phyloP scores from a whole-genome alignment of 768 basidiomycete species.

The Suillus placidus region DNA sequence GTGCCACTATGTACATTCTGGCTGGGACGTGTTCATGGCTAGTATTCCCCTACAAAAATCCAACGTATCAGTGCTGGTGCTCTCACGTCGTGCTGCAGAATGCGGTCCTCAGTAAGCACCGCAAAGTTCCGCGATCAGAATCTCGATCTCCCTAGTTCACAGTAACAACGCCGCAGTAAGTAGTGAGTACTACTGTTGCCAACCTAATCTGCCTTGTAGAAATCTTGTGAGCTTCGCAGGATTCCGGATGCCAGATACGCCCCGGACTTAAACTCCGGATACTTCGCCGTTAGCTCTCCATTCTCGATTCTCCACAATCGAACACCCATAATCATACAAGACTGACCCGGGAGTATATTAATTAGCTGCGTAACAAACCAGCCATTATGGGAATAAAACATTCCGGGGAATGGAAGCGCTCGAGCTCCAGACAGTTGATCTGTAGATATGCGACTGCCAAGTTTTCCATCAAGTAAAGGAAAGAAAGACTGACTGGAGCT shows the following conservation, averaged over 20 bases:
- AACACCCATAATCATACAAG: slow-evolving; percentile 81
- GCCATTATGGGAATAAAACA: slow-evolving; percentile 26
- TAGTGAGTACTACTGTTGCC: slow-evolving; percentile 45
- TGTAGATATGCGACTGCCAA: slow-evolving; percentile 28
- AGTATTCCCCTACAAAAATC: no score
- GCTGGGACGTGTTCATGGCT: no score
- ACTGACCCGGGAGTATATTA: slow-evolving; percentile 20
- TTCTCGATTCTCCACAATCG: slow-evolving; percentile 57
- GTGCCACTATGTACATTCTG: no score
- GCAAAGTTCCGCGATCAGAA: background rate
- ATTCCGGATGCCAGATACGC: slow-evolving; percentile 46
- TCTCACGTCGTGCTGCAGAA: slow-evolving; percentile 69
- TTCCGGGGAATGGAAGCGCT: slow-evolving; percentile 74
- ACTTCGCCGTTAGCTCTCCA: slow-evolving; percentile 66
- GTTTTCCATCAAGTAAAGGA: background rate
- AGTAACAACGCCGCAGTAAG: slow-evolving; percentile 45
- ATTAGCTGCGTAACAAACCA: background rate
- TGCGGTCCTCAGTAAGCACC: background rate
- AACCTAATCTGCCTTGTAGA: slow-evolving; percentile 78
- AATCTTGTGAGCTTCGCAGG: slow-evolving; percentile 74
- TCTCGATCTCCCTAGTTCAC: slow-evolving; percentile 38
- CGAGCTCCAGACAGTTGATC: slow-evolving; percentile 80
- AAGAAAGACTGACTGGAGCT: slow-evolving; percentile 26
- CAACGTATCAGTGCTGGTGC: background rate
- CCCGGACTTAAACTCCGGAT: slow-evolving; percentile 74